Conservation (phyloP, 208 protist genomes). For the Acanthamoeba royreba region DNA sequence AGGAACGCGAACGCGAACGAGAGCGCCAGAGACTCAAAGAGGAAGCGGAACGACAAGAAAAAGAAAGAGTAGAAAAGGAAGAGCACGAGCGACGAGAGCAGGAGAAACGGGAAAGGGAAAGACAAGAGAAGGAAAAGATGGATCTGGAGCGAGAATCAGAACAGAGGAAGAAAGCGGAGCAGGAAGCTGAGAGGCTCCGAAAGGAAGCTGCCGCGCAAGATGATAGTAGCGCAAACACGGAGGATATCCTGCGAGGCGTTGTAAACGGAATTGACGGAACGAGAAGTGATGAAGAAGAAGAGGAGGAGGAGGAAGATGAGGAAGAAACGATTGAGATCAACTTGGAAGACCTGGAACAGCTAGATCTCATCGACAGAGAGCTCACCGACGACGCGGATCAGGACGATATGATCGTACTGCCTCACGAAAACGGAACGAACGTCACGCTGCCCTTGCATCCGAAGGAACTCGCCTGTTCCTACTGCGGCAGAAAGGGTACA, state of each 20-base stretch:
- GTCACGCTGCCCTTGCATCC: not conserved
- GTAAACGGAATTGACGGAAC: not conserved
- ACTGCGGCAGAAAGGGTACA: not conserved
- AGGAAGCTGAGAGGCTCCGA: not conserved
- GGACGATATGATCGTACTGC: not conserved
- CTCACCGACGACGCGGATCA: not conserved
- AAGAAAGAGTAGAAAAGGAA: not conserved
- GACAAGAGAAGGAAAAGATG: not conserved
- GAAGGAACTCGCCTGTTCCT: not conserved
- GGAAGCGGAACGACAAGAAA: not conserved
- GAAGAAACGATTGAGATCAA: conserved; percentile 17
- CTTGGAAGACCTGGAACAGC: not conserved
- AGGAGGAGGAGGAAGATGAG: not conserved
- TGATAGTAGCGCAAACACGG: not conserved
- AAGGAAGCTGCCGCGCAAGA: too few relatives aligned
- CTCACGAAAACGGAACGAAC: not conserved
- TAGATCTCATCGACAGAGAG: not conserved
- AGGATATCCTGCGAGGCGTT: not conserved
- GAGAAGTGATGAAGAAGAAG: not conserved
- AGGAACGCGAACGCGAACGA: not conserved
- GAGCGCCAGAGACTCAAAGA: not conserved
- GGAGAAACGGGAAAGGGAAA: not conserved
- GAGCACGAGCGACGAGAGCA: not conserved
- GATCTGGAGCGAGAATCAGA: not conserved
- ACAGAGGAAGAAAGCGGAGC: not conserved